A percentile compares a stretch with the other conserved stretches of the same genome.
phyloP scores from a whole-genome alignment of 768 basidiomycete genomes.

The Lentinus tigrinus region DNA sequence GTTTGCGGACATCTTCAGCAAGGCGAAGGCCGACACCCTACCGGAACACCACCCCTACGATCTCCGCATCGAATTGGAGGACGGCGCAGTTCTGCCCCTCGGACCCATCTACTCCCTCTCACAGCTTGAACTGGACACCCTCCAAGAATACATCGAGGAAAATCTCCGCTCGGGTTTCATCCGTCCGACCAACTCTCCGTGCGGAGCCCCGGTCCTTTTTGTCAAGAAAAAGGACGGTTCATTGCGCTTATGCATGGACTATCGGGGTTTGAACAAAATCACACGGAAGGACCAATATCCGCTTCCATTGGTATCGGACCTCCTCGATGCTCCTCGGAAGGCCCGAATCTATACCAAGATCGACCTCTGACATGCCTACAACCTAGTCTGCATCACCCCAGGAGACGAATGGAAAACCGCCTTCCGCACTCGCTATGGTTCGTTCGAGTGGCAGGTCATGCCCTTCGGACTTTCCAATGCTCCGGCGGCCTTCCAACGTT shows the following conservation, averaged over 20 bases:
- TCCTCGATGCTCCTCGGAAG: constrained; percentile 26
- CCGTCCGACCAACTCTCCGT: constrained; percentile 27
- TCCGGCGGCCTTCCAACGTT: constrained; percentile 17
- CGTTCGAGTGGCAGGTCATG: constrained; percentile 36
- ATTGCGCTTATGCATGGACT: constrained; percentile 27
- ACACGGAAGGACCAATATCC: constrained; percentile 35
- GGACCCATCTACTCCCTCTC: constrained; percentile 37
- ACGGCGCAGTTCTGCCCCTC: constrained; percentile 25
- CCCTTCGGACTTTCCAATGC: constrained; percentile 29
- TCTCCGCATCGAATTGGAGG: constrained; percentile 33
- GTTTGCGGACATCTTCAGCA: constrained; percentile 30
- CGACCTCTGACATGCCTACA: constrained; percentile 40
- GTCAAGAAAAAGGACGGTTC: constrained; percentile 26
- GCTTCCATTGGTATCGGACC: constrained; percentile 32
- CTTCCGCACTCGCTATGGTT: constrained; percentile 37
- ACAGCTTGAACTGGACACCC: constrained; percentile 30
- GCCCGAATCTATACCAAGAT: constrained; percentile 34
- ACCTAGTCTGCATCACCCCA: constrained; percentile 39
- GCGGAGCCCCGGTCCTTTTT: constrained; percentile 27
- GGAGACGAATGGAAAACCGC: constrained; percentile 41
- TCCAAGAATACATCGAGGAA: constrained; percentile 35
- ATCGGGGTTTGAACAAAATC: constrained; percentile 30
- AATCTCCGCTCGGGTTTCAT: constrained; percentile 35
- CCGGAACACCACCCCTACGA: constrained; percentile 36
- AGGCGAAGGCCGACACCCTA: constrained; percentile 28